These are phyloP conservation scores for Clonostachys solani DNA, from an alignment of 2,329 filamentous ascomycete genomes.

Conservation along the genomic window DNA sequence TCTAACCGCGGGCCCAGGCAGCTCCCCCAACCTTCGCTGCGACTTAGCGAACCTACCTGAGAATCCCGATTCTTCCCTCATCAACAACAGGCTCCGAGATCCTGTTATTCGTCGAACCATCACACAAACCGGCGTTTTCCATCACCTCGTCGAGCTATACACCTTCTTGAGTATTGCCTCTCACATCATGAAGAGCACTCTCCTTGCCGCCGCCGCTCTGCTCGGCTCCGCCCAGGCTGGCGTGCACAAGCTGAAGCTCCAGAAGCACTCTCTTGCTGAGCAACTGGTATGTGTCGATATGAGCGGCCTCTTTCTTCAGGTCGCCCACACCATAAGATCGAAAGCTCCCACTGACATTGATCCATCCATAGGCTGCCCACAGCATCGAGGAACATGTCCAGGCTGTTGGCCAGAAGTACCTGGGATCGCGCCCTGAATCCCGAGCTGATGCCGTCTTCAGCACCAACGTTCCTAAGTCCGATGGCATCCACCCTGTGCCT, in stretches of 20 bases:
- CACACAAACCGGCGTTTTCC: no score
- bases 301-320: background rate
- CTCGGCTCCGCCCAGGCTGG: constrained; percentile 79
- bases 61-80: background rate
- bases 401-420: constrained; percentile 91
- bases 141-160: background rate
- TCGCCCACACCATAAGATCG: background rate
- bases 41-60: background rate
- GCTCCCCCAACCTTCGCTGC: no score
- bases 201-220: constrained; percentile 76
- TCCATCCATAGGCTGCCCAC: constrained; percentile 56
- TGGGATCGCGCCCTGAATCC: constrained; percentile 66
- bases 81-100: background rate
- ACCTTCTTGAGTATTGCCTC: background rate
- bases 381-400: constrained; percentile 79
- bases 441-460: constrained; percentile 78
- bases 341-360: background rate
- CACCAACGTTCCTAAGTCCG: constrained; percentile 61
- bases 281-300: constrained; percentile 70
- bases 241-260: constrained; percentile 94
- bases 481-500: constrained; percentile 74
- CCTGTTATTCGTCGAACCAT: no score
- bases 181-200: constrained; percentile 77
- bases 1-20: no score
- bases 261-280: constrained; percentile 90